These are phyloP conservation scores for Pyrenopolyporus hunteri DNA, from an alignment of 495 filamentous ascomycete genomes.

Conservation along the genomic window DNA sequence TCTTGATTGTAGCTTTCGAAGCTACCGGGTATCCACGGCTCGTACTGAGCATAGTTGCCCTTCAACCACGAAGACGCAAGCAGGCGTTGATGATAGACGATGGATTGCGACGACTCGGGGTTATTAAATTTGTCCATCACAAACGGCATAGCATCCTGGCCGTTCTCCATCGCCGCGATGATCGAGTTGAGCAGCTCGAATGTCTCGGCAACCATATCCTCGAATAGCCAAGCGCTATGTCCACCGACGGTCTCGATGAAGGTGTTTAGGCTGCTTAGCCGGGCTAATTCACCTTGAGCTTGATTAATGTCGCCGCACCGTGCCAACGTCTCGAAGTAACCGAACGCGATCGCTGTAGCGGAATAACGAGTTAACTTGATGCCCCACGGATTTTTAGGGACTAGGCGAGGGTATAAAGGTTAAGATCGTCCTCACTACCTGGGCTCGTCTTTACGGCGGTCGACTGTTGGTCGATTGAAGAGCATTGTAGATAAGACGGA, in stretches of 20 bases:
- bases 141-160: conserved; percentile 61
- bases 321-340: conserved; percentile 87
- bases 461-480: conserved; percentile 22
- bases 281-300: conserved; percentile 69
- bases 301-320: conserved; percentile 66
- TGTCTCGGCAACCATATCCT: conserved; percentile 83
- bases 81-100: conserved; percentile 73
- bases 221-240: conserved; percentile 68
- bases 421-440: conserved; percentile 6
- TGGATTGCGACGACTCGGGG: conserved; percentile 64
- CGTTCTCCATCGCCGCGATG: conserved; percentile 58
- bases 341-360: conserved; percentile 80
- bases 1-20: conserved; percentile 73
- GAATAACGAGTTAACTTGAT: conserved; percentile 19
- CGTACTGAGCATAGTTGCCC: conserved; percentile 68
- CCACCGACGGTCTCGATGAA: conserved; percentile 72
- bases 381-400: background rate
- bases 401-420: background rate
- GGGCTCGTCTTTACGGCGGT: background rate
- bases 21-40: conserved; percentile 67
- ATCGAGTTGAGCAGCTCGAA: conserved; percentile 67
- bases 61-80: conserved; percentile 90
- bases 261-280: conserved; percentile 73
- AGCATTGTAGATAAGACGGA: conserved; percentile 30
- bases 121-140: conserved; percentile 81